Percentiles rank a stretch among this genome's conserved stretches.
These are phyloP conservation scores for Durusdinium trenchii DNA, from an alignment of 73 alveolate genomes.

Conservation along the genomic window DNA sequence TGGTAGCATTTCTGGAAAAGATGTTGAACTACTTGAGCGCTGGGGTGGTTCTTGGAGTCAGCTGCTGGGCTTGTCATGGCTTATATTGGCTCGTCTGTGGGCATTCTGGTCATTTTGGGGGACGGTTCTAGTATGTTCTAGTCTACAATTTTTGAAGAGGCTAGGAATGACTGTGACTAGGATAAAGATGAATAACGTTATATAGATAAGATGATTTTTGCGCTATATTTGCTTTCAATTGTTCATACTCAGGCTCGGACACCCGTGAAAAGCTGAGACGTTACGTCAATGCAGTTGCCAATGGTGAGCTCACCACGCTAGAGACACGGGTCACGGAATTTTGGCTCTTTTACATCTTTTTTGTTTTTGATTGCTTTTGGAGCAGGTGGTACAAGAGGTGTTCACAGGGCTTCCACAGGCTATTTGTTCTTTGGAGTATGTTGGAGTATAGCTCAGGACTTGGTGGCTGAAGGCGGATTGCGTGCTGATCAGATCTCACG, in stretches of 20 bases:
- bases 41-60: background rate
- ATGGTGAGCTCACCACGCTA: background rate
- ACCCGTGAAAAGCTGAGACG: background rate
- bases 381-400: too few relatives aligned
- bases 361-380: too few relatives aligned
- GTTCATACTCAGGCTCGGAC: background rate
- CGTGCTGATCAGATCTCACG: background rate
- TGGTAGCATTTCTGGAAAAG: background rate
- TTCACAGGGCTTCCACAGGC: background rate
- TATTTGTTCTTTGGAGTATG: background rate
- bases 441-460: background rate
- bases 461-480: background rate
- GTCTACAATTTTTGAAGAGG: background rate
- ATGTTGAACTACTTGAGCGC: background rate
- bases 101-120: background rate
- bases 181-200: too few relatives aligned
- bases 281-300: background rate
- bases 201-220: background rate
- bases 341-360: too few relatives aligned
- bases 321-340: background rate
- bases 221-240: background rate
- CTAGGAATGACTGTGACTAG: background rate
- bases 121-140: background rate
- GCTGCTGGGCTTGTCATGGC: background rate
- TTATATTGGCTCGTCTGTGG: background rate